These are phyloP conservation scores for Candida succiphila DNA, from an alignment of 805 yeast species.

Conservation along the genomic window DNA sequence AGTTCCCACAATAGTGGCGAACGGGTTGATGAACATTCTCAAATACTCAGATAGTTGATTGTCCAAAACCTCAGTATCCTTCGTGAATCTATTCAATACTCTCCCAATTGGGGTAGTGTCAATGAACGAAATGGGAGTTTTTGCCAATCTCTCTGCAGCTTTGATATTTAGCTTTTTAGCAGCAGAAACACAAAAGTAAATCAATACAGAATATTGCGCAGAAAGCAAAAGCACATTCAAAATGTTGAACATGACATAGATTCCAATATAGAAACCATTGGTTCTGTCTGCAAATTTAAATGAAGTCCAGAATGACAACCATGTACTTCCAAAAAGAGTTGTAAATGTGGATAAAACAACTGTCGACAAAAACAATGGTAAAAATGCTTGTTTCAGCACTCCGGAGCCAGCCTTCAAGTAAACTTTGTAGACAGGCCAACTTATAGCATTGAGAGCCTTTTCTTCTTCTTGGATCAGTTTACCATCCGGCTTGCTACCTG, in stretches of 20 bases:
- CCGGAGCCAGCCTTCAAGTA: slow-evolving; percentile 53
- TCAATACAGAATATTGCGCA: slow-evolving; percentile 34
- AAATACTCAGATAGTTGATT: slow-evolving; percentile 68
- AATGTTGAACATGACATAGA: slow-evolving; percentile 55
- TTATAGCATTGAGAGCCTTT: slow-evolving; percentile 47
- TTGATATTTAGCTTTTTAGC: slow-evolving; percentile 45
- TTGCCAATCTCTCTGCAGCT: slow-evolving; percentile 52
- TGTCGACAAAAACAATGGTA: slow-evolving; percentile 17
- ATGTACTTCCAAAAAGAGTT: slow-evolving; percentile 53
- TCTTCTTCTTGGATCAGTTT: slow-evolving; percentile 38
- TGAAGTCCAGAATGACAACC: slow-evolving; percentile 79
- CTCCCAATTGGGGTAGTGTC: slow-evolving; percentile 88
- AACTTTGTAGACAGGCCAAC: slow-evolving; percentile 34
- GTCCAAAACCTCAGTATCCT: slow-evolving; percentile 79
- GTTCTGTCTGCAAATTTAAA: slow-evolving; percentile 35
- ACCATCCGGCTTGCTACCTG: too few relatives aligned
- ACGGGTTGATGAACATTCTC: slow-evolving; percentile 46
- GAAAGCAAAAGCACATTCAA: slow-evolving; percentile 34
- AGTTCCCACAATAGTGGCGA: slow-evolving; percentile 49
- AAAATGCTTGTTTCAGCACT: slow-evolving; percentile 21
- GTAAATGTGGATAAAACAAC: slow-evolving; percentile 34
- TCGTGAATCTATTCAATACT: slow-evolving; percentile 75
- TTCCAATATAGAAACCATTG: slow-evolving; percentile 60
- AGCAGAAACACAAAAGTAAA: slow-evolving; percentile 41
- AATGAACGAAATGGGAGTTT: slow-evolving; percentile 74